A percentile compares a stretch with the other conserved stretches of the same genome.
Evolutionary conservation across 805 yeast species (phyloP).

Genomic region (Pichia insulana): DNA sequence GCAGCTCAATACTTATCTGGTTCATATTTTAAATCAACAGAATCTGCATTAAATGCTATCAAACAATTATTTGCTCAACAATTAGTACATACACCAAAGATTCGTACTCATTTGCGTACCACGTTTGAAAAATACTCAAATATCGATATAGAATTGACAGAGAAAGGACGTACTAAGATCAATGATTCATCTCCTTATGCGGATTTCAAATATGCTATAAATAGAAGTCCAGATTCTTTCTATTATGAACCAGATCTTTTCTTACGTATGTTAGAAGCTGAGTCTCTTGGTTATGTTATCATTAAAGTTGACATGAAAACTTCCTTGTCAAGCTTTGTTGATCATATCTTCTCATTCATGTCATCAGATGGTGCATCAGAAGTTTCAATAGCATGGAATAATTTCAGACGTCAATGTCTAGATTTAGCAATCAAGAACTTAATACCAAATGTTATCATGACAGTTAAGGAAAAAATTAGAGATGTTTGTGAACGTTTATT

Average conservation of each 20-base stretch:
- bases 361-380: conserved; percentile 75
- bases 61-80: conserved; percentile 72
- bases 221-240: conserved; percentile 71
- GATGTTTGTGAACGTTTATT: conserved; percentile 67
- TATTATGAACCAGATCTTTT: conserved; percentile 69
- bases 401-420: conserved; percentile 58
- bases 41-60: conserved; percentile 52
- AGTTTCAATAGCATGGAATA: conserved; percentile 73
- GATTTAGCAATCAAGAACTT: conserved; percentile 59
- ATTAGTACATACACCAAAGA: conserved; percentile 68
- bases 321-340: conserved; percentile 34
- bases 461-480: conserved; percentile 75
- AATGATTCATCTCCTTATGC: conserved; percentile 75
- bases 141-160: conserved; percentile 70
- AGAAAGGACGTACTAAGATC: conserved; percentile 71
- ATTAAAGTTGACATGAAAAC: conserved; percentile 51
- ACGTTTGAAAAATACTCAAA: conserved; percentile 57
- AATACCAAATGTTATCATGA: conserved; percentile 57
- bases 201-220: conserved; percentile 84
- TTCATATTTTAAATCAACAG: conserved; percentile 45
- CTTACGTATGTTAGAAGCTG: conserved; percentile 88
- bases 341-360: conserved; percentile 45
- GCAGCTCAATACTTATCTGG: conserved; percentile 33
- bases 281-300: conserved; percentile 60
- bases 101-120: conserved; percentile 60